phyloP scores from a whole-genome alignment of 768 basidiomycete species.

The Artomyces pyxidatus region DNA sequence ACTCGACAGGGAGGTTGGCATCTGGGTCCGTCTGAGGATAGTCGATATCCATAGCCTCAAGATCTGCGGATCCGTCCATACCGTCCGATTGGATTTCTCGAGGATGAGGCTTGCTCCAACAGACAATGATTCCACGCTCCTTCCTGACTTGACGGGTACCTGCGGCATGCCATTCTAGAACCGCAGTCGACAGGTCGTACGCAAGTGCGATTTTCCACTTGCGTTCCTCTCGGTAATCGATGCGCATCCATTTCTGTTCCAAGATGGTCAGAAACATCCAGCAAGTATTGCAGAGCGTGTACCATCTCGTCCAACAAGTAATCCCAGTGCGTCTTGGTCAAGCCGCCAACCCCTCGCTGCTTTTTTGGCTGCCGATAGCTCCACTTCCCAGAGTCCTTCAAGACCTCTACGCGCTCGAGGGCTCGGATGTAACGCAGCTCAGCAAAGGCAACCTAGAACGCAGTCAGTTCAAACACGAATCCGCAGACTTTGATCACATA shows the following conservation, averaged over 20 bases:
- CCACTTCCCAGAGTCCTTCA: conserved; percentile 80
- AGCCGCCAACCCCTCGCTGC: conserved; percentile 68
- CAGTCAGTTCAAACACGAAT: too few species aligned
- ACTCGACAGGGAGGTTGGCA: conserved; percentile 9
- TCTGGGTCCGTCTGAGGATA: conserved; percentile 19
- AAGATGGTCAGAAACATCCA: neutral
- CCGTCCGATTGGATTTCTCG: conserved; percentile 29
- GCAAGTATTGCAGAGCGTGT: conserved; percentile 18
- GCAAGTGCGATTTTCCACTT: conserved; percentile 88
- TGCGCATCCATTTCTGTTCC: conserved; percentile 88
- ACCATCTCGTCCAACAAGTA: conserved; percentile 97
- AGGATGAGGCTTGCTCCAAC: conserved; percentile 47
- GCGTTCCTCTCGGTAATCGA: conserved; percentile 90
- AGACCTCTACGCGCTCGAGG: conserved; percentile 74
- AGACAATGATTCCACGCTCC: conserved; percentile 55
- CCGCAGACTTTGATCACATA: conserved; percentile 34
- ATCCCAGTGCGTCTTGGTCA: conserved; percentile 88
- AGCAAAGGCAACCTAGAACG: conserved; percentile 57
- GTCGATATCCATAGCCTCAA: conserved; percentile 25
- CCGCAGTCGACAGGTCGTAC: conserved; percentile 70
- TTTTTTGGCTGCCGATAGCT: conserved; percentile 94
- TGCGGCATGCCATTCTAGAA: conserved; percentile 83
- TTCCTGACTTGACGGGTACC: conserved; percentile 56
- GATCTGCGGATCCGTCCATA: conserved; percentile 22
- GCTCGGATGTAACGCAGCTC: conserved; percentile 75